Conservation (phyloP, 139 green algal species). For the Chlamydomonas incerta region DNA sequence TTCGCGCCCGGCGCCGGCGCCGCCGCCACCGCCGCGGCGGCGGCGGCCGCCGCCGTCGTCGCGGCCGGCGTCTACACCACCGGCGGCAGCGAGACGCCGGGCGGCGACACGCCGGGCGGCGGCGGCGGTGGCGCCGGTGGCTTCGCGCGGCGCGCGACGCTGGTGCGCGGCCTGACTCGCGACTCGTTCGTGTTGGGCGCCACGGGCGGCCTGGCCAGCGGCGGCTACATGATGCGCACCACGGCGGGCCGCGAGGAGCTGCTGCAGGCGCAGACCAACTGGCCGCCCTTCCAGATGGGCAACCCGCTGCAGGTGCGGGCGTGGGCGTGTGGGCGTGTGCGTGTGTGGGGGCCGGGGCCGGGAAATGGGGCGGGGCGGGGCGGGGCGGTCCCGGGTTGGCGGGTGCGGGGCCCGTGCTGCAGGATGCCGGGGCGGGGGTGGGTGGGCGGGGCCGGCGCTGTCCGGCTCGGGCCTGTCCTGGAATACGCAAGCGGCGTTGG, state of each 20-base stretch:
- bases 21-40: too few species aligned
- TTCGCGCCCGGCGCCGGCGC: too few species aligned
- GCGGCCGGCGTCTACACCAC: too few species aligned
- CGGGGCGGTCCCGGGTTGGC: background rate
- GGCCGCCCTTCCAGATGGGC: conserved; percentile 26
- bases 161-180: conserved; percentile 8
- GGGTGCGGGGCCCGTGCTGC: background rate
- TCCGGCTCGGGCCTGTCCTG: too few species aligned
- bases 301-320: conserved; percentile 21
- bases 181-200: conserved; percentile 23
- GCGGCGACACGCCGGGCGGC: too few species aligned
- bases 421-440: too few species aligned
- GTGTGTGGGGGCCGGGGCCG: background rate
- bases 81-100: too few species aligned
- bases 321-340: background rate
- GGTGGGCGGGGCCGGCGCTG: too few species aligned
- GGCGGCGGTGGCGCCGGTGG: background rate
- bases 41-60: too few species aligned
- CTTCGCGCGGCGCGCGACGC: background rate
- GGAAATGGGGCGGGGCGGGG: background rate
- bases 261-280: background rate
- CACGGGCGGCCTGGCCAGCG: background rate
- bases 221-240: conserved; percentile 37
- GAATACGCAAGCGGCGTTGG: too few species aligned
- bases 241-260: background rate